phyloP scores from a whole-genome alignment of 2,329 filamentous ascomycete genomes.

The Paraphaeosphaeria minitans region DNA sequence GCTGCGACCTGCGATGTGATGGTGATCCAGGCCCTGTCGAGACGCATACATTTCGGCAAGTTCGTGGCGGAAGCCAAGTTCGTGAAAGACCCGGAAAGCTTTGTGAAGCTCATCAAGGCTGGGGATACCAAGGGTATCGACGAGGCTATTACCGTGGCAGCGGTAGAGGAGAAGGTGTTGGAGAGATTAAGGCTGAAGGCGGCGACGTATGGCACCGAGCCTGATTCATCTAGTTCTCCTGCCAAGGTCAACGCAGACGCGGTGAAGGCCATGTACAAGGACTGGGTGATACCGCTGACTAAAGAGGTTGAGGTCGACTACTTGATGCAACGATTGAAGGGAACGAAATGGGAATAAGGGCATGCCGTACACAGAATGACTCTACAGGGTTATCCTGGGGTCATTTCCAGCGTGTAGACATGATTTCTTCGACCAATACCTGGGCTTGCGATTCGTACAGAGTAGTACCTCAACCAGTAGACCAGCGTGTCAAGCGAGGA shows the following conservation, averaged over 20 bases:
- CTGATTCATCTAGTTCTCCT: constrained; percentile 64
- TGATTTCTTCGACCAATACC: neutral
- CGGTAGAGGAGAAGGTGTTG: constrained; percentile 89
- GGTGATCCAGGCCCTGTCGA: constrained; percentile 85
- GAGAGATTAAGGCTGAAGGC: constrained; percentile 87
- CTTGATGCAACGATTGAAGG: constrained; percentile 85
- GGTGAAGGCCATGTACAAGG: constrained; percentile 52
- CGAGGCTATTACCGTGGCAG: constrained; percentile 85
- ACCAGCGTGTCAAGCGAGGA: no score
- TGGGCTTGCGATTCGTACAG: neutral
- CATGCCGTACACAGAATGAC: neutral
- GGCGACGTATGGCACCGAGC: constrained; percentile 90
- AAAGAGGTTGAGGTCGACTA: constrained; percentile 99
- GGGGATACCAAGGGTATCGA: constrained; percentile 82
- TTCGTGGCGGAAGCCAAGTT: constrained; percentile 98
- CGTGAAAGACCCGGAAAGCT: constrained; percentile 77
- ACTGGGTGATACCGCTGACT: constrained; percentile 95
- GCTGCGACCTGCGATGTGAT: constrained; percentile 89
- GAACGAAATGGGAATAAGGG: constrained; percentile 54
- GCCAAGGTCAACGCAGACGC: constrained; percentile 91
- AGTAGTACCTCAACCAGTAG: neutral
- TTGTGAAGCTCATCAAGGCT: constrained; percentile 80
- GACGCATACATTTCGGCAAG: constrained; percentile 96
- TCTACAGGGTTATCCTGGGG: neutral
- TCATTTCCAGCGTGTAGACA: neutral